Percentiles rank a stretch among this genome's conserved stretches.
phyloP scores from a whole-genome alignment of 805 yeast genomes.

The Myxozyma nipponensis region DNA sequence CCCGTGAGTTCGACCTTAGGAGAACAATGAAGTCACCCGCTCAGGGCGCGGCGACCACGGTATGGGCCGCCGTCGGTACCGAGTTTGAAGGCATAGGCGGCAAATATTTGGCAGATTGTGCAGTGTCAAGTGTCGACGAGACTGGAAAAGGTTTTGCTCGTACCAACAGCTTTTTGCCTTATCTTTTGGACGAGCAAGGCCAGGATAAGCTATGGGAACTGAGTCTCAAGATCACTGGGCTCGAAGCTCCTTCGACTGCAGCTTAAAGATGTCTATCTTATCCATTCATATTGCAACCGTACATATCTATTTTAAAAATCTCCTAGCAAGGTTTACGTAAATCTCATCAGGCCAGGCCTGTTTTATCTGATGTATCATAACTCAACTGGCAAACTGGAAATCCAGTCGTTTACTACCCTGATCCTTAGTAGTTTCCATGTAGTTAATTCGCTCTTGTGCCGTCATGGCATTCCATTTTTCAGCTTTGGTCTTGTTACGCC shows the following conservation, averaged over 20 bases:
- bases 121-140: background rate
- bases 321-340: too few relatives aligned
- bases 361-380: too few relatives aligned
- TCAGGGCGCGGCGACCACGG: background rate
- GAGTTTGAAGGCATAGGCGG: background rate
- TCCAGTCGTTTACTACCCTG: slow-evolving; percentile 59
- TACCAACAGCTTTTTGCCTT: background rate
- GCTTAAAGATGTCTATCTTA: background rate
- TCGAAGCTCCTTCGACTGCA: background rate
- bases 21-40: background rate
- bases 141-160: too few relatives aligned
- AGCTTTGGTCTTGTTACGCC: slow-evolving; percentile 39
- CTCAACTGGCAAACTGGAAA: slow-evolving; percentile 38
- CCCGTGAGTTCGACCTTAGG: background rate
- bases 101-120: background rate
- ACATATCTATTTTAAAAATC: background rate
- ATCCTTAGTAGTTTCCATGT: slow-evolving; percentile 47
- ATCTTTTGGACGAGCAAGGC: background rate
- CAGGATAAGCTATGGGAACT: background rate
- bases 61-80: background rate
- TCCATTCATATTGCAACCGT: background rate
- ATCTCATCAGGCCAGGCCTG: too few relatives aligned
- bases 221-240: background rate
- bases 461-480: slow-evolving; percentile 51
- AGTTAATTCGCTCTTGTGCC: slow-evolving; percentile 48